phyloP scores from a whole-genome alignment of 176 grass and related monocot species.

The Alopecurus myosuroides region DNA sequence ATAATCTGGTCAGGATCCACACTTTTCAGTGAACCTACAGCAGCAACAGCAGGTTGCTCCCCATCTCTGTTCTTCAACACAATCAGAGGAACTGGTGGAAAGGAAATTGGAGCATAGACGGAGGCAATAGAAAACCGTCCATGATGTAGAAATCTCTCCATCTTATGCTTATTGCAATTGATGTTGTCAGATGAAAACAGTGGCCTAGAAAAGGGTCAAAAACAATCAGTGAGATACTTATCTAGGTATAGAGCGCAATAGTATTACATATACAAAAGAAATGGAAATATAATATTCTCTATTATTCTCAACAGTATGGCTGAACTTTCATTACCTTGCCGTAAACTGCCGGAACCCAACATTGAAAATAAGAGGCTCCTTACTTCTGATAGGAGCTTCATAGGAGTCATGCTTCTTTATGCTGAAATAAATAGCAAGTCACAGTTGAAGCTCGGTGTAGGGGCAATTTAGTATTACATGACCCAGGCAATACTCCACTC shows the following conservation, averaged over 20 bases:
- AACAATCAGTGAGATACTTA: conserved; percentile 11
- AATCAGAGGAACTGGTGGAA: conserved; percentile 70
- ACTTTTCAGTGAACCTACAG: conserved; percentile 71
- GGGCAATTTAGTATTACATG: neutral
- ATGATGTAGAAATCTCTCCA: conserved; percentile 96
- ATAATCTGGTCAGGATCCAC: conserved; percentile 82
- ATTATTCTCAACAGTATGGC: neutral
- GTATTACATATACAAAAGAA: conserved; percentile 5
- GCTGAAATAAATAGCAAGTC: conserved; percentile 35
- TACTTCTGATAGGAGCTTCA: conserved; percentile 83
- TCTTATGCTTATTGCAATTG: conserved; percentile 95
- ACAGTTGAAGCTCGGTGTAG: neutral
- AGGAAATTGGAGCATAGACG: conserved; percentile 82
- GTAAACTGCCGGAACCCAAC: conserved; percentile 83
- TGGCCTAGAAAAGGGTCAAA: conserved; percentile 44
- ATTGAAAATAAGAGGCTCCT: conserved; percentile 77
- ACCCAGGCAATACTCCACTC: neutral
- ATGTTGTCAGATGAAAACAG: conserved; percentile 87
- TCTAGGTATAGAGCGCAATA: conserved; percentile 2
- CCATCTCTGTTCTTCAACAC: conserved; percentile 67
- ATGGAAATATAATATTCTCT: neutral
- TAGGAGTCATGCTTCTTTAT: conserved; percentile 90
- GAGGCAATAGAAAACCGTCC: conserved; percentile 88
- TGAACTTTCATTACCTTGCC: conserved; percentile 56
- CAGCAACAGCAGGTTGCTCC: conserved; percentile 60